Evolutionary conservation across 2,329 filamentous ascomycete genomes (phyloP).

Genomic region (Microsporum ferrugineum): DNA sequence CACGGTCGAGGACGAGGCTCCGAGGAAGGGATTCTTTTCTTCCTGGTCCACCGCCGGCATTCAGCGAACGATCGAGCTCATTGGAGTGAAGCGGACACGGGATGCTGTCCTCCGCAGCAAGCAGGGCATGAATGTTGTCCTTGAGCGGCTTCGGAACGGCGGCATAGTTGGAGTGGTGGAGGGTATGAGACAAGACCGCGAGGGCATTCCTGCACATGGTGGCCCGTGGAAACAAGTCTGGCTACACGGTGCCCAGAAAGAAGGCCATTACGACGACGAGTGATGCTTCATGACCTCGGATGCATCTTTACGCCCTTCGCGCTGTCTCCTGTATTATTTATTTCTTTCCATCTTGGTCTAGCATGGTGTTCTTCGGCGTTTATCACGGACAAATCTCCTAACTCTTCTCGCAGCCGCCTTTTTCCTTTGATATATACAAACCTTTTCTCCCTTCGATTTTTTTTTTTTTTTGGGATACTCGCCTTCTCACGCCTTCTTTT

Average conservation of each 20-base stretch:
- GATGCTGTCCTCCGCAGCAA: constrained; percentile 52
- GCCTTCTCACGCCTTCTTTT: not conserved
- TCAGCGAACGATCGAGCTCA: constrained; percentile 52
- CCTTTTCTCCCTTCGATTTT: constrained; percentile 2
- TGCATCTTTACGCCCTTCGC: not conserved
- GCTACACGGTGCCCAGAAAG: constrained; percentile 21
- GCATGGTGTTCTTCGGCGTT: constrained; percentile 11
- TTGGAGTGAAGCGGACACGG: constrained; percentile 49
- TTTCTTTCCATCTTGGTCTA: constrained; percentile 6
- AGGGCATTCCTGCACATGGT: constrained; percentile 30
- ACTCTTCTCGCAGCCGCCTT: constrained; percentile 6
- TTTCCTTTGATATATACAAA: not conserved
- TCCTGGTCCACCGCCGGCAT: constrained; percentile 49
- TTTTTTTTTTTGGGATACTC: not conserved
- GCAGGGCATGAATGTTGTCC: constrained; percentile 55
- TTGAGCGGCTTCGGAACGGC: constrained; percentile 51
- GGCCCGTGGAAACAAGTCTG: constrained; percentile 34
- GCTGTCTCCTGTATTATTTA: not conserved
- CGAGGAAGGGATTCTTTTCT: constrained; percentile 46
- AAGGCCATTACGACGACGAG: constrained; percentile 9
- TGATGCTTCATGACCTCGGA: not conserved
- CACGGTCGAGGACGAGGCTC: constrained; percentile 38
- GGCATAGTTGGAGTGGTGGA: constrained; percentile 60
- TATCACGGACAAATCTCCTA: constrained; percentile 11
- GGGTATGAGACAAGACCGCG: constrained; percentile 54